A percentile compares a stretch with the other conserved stretches of the same genome.
These are phyloP conservation scores for Debaryomyces sp. DNA, from an alignment of 1,139 yeast genomes.

Conservation along the genomic window DNA sequence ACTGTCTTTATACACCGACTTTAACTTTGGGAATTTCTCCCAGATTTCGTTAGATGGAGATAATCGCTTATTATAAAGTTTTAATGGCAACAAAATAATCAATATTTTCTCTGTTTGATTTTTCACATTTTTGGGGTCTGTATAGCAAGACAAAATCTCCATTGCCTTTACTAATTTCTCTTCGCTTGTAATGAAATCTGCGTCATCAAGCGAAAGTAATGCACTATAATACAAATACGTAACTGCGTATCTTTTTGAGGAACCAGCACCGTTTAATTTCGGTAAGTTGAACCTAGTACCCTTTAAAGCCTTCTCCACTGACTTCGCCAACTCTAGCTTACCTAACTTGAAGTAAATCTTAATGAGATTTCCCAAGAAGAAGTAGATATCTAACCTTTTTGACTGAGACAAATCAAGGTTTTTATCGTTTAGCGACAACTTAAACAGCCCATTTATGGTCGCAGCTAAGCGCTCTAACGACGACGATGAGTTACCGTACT, in stretches of 20 bases:
- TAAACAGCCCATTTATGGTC: slow-evolving; percentile 74
- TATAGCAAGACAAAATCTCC: slow-evolving; percentile 27
- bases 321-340: slow-evolving; percentile 76
- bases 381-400: slow-evolving; percentile 70
- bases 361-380: slow-evolving; percentile 72
- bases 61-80: slow-evolving; percentile 43
- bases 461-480: slow-evolving; percentile 60
- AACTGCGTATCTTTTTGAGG: slow-evolving; percentile 54
- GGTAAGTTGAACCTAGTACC: slow-evolving; percentile 51
- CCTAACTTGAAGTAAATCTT: slow-evolving; percentile 70
- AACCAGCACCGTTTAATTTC: slow-evolving; percentile 52
- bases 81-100: slow-evolving; percentile 57
- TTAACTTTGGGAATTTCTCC: slow-evolving; percentile 46
- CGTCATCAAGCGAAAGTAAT: slow-evolving; percentile 62
- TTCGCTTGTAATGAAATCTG: slow-evolving; percentile 56
- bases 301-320: slow-evolving; percentile 72
- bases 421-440: slow-evolving; percentile 78
- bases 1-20: slow-evolving; percentile 45
- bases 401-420: slow-evolving; percentile 51
- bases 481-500: slow-evolving; percentile 11
- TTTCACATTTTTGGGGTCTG: slow-evolving; percentile 18
- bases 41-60: slow-evolving; percentile 47
- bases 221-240: slow-evolving; percentile 71
- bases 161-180: slow-evolving; percentile 53
- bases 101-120: slow-evolving; percentile 46